Evolutionary conservation across 2,329 filamentous ascomycete species (phyloP).

Genomic region (Calonectria hawksworthii): DNA sequence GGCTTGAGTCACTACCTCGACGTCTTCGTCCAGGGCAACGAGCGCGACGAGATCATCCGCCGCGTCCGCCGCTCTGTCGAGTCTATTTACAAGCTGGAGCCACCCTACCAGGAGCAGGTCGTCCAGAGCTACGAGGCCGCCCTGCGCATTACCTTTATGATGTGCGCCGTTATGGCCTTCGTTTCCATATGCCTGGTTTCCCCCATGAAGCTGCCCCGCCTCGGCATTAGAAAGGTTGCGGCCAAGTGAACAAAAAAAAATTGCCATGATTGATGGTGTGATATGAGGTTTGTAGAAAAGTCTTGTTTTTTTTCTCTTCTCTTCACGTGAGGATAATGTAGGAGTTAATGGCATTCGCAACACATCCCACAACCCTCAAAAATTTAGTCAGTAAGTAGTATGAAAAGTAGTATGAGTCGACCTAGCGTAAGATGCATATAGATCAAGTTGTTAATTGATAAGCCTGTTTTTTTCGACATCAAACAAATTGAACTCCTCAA

Average conservation of each 20-base stretch:
- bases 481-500: constrained; percentile 11
- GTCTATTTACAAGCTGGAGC: constrained; percentile 61
- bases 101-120: constrained; percentile 66
- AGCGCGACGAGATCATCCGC: constrained; percentile 69
- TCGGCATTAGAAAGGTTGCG: constrained; percentile 57
- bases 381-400: neutral
- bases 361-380: neutral
- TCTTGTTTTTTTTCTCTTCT: neutral
- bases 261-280: neutral
- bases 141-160: constrained; percentile 62
- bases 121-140: constrained; percentile 68
- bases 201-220: constrained; percentile 67
- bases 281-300: neutral
- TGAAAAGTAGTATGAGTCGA: neutral
- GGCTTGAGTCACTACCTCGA: constrained; percentile 72
- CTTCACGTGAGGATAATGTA: neutral
- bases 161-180: constrained; percentile 61
- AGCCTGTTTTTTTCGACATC: neutral
- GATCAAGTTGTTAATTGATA: constrained; percentile 21
- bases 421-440: neutral
- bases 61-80: constrained; percentile 68
- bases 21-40: constrained; percentile 68
- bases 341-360: neutral
- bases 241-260: neutral
- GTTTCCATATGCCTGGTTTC: constrained; percentile 63